Base-by-base conservation (phyloP, 2,329 filamentous ascomycete species). In the Boeremia lycopersici region DNA sequence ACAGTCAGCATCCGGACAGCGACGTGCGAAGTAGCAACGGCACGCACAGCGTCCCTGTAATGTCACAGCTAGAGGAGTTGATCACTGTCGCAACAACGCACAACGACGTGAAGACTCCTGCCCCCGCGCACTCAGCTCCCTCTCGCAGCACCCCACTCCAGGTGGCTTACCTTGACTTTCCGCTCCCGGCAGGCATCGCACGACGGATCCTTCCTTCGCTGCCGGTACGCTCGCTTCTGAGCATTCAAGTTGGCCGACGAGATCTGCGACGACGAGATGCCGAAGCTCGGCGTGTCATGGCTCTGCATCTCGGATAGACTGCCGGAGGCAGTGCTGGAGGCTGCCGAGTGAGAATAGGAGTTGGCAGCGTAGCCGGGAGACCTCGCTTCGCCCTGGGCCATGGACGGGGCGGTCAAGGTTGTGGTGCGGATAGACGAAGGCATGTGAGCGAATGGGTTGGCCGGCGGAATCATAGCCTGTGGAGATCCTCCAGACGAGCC, bases 151-250 rank as follows among this genome's bases (percentile, higher is more conserved):
- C 17, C 12, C 26, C n/a, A 10, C 4, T 33, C 3, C n/a, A 19
- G 3, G 29, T 34, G 2, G 62, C 71, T 57, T 72, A 84, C 82
- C 78, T 88, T 88, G 62, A 88, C 85, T 76, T 88, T 88, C 41
- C 86, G 82, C 71, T 99, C 95, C 56, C 95, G 86, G 74, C 95
- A 99, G 45, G 95, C 95, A 79, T 99, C 95, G 75, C 95, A 99
- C 70, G 92, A 98, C 1, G 95, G 95, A 68, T 99, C 95, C 73
- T 99, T 99, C 64, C 95, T 85, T 63, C 95, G 83, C 74, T 99
- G 95, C 23, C 95, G 87, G 78, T 98, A 99, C 2, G 95, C 93
- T 71, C 95, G 83, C 76, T 98, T 98, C 74, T 96, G 91, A 29
- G 89, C 85, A 64, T 90, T 89, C 61, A 84, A 74, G 65, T 81